A percentile compares a stretch with the other conserved stretches of the same genome.
These are phyloP conservation scores for Stropharia rugosoannulata DNA, from an alignment of 768 basidiomycete species.

Conservation along the genomic window DNA sequence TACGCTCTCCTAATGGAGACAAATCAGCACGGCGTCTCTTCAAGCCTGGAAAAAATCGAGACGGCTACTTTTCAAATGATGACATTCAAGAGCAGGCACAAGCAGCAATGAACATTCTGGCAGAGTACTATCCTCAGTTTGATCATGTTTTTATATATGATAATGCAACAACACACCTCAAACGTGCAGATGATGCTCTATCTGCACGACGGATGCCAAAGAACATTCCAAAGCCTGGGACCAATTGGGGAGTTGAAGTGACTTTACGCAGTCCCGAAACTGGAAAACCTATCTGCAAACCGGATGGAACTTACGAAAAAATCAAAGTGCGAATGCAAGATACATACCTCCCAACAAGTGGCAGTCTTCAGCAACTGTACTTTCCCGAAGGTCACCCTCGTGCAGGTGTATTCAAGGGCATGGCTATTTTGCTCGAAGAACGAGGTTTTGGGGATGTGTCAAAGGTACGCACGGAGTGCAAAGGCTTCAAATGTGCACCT, in stretches of 20 bases:
- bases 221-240: slow-evolving; percentile 13
- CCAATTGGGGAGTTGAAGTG: slow-evolving; percentile 21
- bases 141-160: slow-evolving; percentile 26
- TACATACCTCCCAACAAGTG: slow-evolving; percentile 18
- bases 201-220: slow-evolving; percentile 37
- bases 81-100: slow-evolving; percentile 26
- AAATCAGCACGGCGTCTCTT: slow-evolving; percentile 17
- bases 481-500: too few relatives aligned
- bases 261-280: slow-evolving; percentile 6
- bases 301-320: slow-evolving; percentile 23
- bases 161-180: slow-evolving; percentile 35
- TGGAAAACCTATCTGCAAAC: slow-evolving; percentile 21
- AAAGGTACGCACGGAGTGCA: slow-evolving; percentile 22
- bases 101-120: slow-evolving; percentile 20
- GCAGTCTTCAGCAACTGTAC: slow-evolving; percentile 28
- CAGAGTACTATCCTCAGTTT: slow-evolving; percentile 24
- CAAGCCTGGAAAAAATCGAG: slow-evolving; percentile 23
- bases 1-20: slow-evolving; percentile 11
- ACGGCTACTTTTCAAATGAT: slow-evolving; percentile 30
- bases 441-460: slow-evolving; percentile 22
- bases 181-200: slow-evolving; percentile 26
- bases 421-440: slow-evolving; percentile 31
- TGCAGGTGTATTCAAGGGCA: slow-evolving; percentile 38
- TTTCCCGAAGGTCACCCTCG: slow-evolving; percentile 22
- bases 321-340: slow-evolving; percentile 27